Evolutionary conservation across 768 basidiomycete species (phyloP).

Genomic region (Collybia nuda): DNA sequence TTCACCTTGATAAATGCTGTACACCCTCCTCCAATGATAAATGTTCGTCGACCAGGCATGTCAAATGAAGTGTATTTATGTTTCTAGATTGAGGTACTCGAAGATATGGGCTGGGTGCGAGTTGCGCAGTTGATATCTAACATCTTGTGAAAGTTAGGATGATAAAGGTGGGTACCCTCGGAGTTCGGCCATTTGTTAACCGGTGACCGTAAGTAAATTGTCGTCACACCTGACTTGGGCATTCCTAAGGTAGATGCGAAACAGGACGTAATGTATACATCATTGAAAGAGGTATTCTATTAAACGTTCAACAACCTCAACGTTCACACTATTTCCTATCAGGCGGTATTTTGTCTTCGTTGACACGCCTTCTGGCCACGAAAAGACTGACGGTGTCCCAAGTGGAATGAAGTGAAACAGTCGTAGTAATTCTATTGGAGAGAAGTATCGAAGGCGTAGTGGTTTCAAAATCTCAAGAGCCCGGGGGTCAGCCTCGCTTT

Average conservation of each 20-base stretch:
- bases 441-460: conserved; percentile 72
- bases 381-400: conserved; percentile 29
- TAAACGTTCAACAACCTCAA: conserved; percentile 63
- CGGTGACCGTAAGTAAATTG: too few species aligned
- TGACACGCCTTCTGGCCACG: conserved; percentile 65
- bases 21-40: conserved; percentile 72
- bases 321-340: conserved; percentile 85
- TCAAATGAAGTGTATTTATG: not conserved
- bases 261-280: not conserved
- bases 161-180: too few species aligned
- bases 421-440: conserved; percentile 69
- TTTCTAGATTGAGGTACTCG: too few species aligned
- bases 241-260: too few species aligned
- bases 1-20: conserved; percentile 78
- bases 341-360: conserved; percentile 72
- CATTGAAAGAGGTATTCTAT: conserved; percentile 57
- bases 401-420: conserved; percentile 58
- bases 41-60: conserved; percentile 49
- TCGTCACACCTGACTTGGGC: too few species aligned
- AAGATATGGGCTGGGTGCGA: too few species aligned
- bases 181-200: too few species aligned
- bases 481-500: conserved; percentile 32
- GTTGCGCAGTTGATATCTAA: too few species aligned
- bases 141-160: too few species aligned
- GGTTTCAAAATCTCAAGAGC: conserved; percentile 57